phyloP scores from a whole-genome alignment of 306 rosid genomes.

The Lathyrus aphaca region DNA sequence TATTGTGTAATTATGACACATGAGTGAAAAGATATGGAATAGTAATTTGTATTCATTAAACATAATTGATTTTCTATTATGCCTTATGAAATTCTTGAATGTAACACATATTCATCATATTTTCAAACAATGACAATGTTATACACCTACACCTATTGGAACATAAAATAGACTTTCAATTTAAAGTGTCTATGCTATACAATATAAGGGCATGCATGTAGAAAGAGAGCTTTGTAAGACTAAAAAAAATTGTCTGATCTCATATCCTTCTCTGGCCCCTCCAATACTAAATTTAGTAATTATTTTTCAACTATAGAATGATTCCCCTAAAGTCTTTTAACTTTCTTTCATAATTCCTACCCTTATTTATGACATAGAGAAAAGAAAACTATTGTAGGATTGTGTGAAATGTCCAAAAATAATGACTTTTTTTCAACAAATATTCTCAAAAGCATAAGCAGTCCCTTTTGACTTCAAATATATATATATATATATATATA shows the following conservation, averaged over 20 bases:
- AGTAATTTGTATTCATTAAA: too few relatives aligned
- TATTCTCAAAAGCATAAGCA: background rate
- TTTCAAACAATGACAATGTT: too few relatives aligned
- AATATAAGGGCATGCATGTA: background rate
- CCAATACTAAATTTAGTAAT: background rate
- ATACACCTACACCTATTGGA: too few relatives aligned
- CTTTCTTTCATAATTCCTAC: background rate
- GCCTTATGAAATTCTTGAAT: too few relatives aligned
- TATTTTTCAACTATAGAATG: background rate
- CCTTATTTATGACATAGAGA: slow-evolving; percentile 8
- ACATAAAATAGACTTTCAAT: too few relatives aligned
- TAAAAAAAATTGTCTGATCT: background rate
- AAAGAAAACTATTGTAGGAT: slow-evolving; percentile 5
- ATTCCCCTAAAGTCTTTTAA: background rate
- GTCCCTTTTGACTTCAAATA: too few relatives aligned
- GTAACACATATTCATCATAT: too few relatives aligned
- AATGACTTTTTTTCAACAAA: slow-evolving; percentile 8
- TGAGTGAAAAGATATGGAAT: too few relatives aligned
- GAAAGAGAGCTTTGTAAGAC: background rate
- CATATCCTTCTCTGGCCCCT: background rate
- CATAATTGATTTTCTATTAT: too few relatives aligned
- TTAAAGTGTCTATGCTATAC: too few relatives aligned
- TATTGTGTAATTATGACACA: too few relatives aligned
- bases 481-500: too few relatives aligned
- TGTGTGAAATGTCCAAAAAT: slow-evolving; percentile 39